Evolutionary conservation across 192 early-diverging fungal species (phyloP).

Genomic region (Jimgerdemannia flammicorona): DNA sequence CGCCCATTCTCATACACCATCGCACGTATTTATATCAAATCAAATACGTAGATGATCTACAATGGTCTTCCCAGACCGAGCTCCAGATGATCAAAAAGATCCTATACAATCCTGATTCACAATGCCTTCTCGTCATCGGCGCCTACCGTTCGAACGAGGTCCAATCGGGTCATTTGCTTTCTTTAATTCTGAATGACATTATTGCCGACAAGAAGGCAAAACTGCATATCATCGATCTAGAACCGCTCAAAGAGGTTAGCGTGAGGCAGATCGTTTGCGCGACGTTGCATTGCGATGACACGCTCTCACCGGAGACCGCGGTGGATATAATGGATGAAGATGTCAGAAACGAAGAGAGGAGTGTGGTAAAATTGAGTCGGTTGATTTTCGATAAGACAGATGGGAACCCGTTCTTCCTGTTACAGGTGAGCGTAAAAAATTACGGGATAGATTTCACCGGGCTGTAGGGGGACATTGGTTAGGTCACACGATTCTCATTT

Average conservation of each 20-base stretch:
- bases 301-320: background rate
- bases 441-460: too few relatives aligned
- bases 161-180: constrained; percentile 10
- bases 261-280: constrained; percentile 5
- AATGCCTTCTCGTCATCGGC: constrained; percentile 7
- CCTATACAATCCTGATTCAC: constrained; percentile 16
- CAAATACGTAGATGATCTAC: constrained; percentile 20
- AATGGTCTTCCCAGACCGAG: constrained; percentile 25
- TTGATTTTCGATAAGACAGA: constrained; percentile 20
- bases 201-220: background rate
- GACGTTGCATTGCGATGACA: background rate
- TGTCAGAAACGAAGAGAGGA: background rate
- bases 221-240: background rate
- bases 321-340: background rate
- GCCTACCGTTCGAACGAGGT: constrained; percentile 30
- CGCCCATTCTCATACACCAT: background rate
- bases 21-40: background rate
- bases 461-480: background rate
- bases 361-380: background rate
- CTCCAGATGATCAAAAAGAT: constrained; percentile 20
- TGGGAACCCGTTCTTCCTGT: constrained; percentile 30
- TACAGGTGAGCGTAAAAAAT: constrained; percentile 8
- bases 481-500: background rate
- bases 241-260: background rate
- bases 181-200: constrained; percentile 4